Evolutionary conservation across 1,139 yeast genomes (phyloP).

Genomic region (Petasospora rhodanensis): DNA sequence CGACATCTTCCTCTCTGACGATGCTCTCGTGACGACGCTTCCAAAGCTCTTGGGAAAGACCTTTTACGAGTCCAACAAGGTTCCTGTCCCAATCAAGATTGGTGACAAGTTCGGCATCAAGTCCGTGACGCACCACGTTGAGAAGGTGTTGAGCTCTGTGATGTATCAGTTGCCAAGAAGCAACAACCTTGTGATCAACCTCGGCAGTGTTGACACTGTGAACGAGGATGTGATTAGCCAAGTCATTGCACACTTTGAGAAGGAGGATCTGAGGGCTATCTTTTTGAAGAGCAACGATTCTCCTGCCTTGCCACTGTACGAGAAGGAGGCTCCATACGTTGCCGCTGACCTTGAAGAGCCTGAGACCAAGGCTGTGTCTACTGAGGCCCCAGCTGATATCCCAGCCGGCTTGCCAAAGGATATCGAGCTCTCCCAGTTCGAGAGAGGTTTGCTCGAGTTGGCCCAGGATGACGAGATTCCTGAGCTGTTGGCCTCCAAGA

Average conservation of each 20-base stretch:
- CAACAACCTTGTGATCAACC: slow-evolving; percentile 56
- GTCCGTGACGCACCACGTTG: slow-evolving; percentile 55
- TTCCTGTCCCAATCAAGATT: slow-evolving; percentile 69
- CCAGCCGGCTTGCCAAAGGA: slow-evolving; percentile 30
- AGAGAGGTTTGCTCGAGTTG: slow-evolving; percentile 75
- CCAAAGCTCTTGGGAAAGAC: slow-evolving; percentile 82
- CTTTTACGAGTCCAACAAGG: slow-evolving; percentile 56
- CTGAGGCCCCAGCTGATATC: slow-evolving; percentile 31
- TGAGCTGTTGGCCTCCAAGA: slow-evolving; percentile 33
- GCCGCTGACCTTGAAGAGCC: slow-evolving; percentile 34
- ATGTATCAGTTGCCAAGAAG: slow-evolving; percentile 73
- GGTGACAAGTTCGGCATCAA: slow-evolving; percentile 45
- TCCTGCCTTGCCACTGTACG: slow-evolving; percentile 81
- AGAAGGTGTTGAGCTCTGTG: slow-evolving; percentile 54
- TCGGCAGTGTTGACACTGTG: slow-evolving; percentile 53
- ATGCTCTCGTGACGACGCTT: slow-evolving; percentile 69
- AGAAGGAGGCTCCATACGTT: slow-evolving; percentile 54
- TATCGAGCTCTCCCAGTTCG: slow-evolving; percentile 55
- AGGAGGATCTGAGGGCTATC: slow-evolving; percentile 52
- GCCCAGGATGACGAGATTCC: slow-evolving; percentile 59
- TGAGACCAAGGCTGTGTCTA: slow-evolving; percentile 26
- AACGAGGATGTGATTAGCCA: slow-evolving; percentile 50
- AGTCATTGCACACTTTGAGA: slow-evolving; percentile 46
- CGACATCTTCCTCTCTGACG: slow-evolving; percentile 82
- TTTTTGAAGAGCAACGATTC: slow-evolving; percentile 67